phyloP scores from a whole-genome alignment of 495 filamentous ascomycete species.

The Neurospora discreta region DNA sequence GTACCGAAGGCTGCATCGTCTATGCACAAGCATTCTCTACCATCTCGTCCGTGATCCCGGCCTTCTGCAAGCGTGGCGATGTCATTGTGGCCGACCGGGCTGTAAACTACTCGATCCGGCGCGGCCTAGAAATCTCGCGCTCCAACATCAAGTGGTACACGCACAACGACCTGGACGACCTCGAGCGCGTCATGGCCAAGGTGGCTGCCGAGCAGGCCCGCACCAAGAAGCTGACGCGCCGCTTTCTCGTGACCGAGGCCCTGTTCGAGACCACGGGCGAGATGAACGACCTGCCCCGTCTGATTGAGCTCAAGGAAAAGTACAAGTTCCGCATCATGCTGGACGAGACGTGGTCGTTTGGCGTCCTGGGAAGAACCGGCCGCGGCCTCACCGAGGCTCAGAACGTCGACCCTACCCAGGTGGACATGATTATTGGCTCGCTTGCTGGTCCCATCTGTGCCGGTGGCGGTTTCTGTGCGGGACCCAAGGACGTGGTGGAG shows the following conservation, averaged over 20 bases:
- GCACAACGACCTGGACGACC: slow-evolving; percentile 90
- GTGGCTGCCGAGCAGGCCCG: slow-evolving; percentile 76
- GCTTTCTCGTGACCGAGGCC: slow-evolving; percentile 95
- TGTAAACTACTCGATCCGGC: slow-evolving; percentile 86
- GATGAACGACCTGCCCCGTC: slow-evolving; percentile 68
- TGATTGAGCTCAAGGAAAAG: slow-evolving; percentile 81
- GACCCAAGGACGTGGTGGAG: slow-evolving; percentile 78
- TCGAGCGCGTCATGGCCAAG: slow-evolving; percentile 76
- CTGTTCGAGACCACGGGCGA: slow-evolving; percentile 88
- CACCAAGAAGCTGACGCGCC: slow-evolving; percentile 72
- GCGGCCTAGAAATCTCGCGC: slow-evolving; percentile 84
- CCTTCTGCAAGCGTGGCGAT: slow-evolving; percentile 93
- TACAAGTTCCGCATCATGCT: slow-evolving; percentile 98
- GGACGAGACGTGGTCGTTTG: slow-evolving; percentile 95
- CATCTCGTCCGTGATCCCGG: slow-evolving; percentile 85
- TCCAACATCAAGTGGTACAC: slow-evolving; percentile 89
- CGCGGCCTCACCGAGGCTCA: slow-evolving; percentile 89
- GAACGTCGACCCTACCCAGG: slow-evolving; percentile 78
- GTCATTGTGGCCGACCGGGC: slow-evolving; percentile 97
- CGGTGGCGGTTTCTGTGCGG: slow-evolving; percentile 92
- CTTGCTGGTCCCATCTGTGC: slow-evolving; percentile 82
- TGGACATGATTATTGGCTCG: slow-evolving; percentile 95
- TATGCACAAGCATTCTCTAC: slow-evolving; percentile 95
- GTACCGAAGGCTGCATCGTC: slow-evolving; percentile 77
- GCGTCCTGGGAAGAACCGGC: slow-evolving; percentile 81